Conservation (phyloP, 2,329 filamentous ascomycete species). For the Cercospora brassicicola region DNA sequence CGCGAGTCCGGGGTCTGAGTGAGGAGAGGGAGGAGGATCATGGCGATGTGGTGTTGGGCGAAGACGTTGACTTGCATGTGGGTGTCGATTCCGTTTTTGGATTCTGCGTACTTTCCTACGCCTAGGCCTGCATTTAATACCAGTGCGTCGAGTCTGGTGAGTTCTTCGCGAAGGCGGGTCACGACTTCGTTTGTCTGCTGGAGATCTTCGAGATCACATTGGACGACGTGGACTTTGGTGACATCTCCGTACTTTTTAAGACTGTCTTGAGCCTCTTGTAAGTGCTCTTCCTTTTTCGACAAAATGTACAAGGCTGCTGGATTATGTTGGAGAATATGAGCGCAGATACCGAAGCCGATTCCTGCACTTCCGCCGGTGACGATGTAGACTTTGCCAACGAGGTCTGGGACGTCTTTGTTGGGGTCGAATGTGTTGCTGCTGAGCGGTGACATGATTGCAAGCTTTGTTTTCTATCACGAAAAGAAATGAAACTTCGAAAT, state of each 20-base stretch:
- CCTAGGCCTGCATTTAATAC: constrained; percentile 47
- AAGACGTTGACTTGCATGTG: constrained; percentile 41
- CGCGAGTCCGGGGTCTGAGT: constrained; percentile 50
- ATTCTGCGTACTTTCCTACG: constrained; percentile 47
- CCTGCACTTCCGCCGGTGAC: constrained; percentile 43
- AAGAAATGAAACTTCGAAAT: not conserved
- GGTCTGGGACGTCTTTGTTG: constrained; percentile 43
- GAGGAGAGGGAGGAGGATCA: constrained; percentile 38
- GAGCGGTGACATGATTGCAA: not conserved
- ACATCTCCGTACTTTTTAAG: constrained; percentile 48
- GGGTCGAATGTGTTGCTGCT: constrained; percentile 24
- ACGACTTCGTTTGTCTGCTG: constrained; percentile 43
- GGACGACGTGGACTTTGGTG: constrained; percentile 46
- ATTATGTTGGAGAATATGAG: constrained; percentile 55
- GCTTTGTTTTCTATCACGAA: too few species aligned
- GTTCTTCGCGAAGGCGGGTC: constrained; percentile 44
- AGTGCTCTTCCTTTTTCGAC: constrained; percentile 50
- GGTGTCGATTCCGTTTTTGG: constrained; percentile 45
- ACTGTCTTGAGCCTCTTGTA: constrained; percentile 47
- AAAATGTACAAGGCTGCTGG: constrained; percentile 51
- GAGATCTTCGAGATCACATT: constrained; percentile 42
- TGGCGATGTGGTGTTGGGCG: constrained; percentile 46
- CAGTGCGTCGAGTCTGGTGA: constrained; percentile 46
- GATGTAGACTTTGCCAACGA: constrained; percentile 46
- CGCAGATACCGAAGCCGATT: constrained; percentile 50